Evolutionary conservation across 1,284 basidiomycete genomes (phyloP), one percentile per base, ranked within the genome.

Genomic region (Xanthoconium separans): DNA sequence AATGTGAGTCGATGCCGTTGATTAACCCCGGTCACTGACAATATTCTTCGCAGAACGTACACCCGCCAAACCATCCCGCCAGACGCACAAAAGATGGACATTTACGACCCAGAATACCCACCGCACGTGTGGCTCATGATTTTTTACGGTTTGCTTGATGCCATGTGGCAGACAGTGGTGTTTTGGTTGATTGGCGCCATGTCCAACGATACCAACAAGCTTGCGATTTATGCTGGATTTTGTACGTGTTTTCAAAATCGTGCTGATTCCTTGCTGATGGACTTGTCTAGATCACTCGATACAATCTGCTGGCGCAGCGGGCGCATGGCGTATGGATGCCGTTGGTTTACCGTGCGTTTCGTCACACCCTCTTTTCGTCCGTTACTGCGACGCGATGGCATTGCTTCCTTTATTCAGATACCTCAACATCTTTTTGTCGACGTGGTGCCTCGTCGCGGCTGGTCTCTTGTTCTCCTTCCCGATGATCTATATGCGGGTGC

Each of bases 171-270:
- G 51, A 77, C 75, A 15, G 64, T 61, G 33, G 57, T 57, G 33
- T 75, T 73, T 58, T 73, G 72, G 74, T 62, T 73, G 53, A 70
- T 74, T 57, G 75, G 75, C 8, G 69, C 73, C 12, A 71, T 76
- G 66, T 69, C 66, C 34, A 75, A 76, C 40, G 69, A 76, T 29
- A 66, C 71, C 4, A 65, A 64, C 30, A 71, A 74, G 47, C 61
- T 77, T 8, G 75, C 73, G 0, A 69, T 74, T 46, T 67, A 75
- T 56, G 60, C 72, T n/a, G 75, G 75, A 1, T 73, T 76, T 41
- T 75, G 73, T 72, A 53, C 54, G 71, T n/a, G 15, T 56, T 42
- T 42, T 5, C n/a, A n/a, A 5, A 20, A 40, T 40, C n/a, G 7
- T n/a, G n/a, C 16, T 9, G 37, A 11, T n/a, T n/a, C 36, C 16